phyloP scores from a whole-genome alignment of 2,329 filamentous ascomycete genomes.

The Hymenoscyphus fraxineus region DNA sequence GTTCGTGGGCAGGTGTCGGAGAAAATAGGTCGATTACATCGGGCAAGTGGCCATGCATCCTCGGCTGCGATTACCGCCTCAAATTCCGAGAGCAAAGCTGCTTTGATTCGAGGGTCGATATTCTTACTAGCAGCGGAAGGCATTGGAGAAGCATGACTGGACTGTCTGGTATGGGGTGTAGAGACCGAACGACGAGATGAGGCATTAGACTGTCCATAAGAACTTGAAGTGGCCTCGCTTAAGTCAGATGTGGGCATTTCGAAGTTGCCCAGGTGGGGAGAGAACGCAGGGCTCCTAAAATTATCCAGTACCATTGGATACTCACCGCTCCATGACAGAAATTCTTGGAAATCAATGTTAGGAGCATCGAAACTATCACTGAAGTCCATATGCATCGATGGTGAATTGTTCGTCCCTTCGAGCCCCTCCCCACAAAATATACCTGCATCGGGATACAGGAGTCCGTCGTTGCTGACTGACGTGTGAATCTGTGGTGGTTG shows the following conservation, averaged over 20 bases:
- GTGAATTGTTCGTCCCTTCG: background rate
- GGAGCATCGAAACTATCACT: slow-evolving; percentile 5
- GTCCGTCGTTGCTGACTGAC: background rate
- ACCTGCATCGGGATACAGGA: slow-evolving; percentile 4
- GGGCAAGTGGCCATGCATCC: slow-evolving; percentile 48
- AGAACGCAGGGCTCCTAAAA: background rate
- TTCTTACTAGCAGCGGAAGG: slow-evolving; percentile 34
- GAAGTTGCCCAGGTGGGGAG: slow-evolving; percentile 4
- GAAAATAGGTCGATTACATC: slow-evolving; percentile 46
- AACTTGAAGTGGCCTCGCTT: slow-evolving; percentile 42
- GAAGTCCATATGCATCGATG: slow-evolving; percentile 8
- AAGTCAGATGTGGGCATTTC: slow-evolving; percentile 8
- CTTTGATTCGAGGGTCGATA: slow-evolving; percentile 10
- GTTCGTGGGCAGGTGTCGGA: slow-evolving; percentile 46
- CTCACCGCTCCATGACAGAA: slow-evolving; percentile 9
- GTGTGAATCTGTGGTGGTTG: slow-evolving; percentile 3
- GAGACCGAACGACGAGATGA: slow-evolving; percentile 42
- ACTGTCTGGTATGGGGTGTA: slow-evolving; percentile 39
- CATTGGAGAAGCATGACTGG: slow-evolving; percentile 44
- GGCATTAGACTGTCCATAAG: slow-evolving; percentile 40
- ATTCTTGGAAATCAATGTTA: slow-evolving; percentile 11
- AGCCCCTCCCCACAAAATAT: slow-evolving; percentile 4
- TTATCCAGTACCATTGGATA: slow-evolving; percentile 10
- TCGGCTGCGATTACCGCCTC: slow-evolving; percentile 47
- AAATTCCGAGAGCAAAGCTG: slow-evolving; percentile 40